These are phyloP conservation scores for Cyberlindnera japonica DNA, from an alignment of 805 yeast species.

Conservation along the genomic window DNA sequence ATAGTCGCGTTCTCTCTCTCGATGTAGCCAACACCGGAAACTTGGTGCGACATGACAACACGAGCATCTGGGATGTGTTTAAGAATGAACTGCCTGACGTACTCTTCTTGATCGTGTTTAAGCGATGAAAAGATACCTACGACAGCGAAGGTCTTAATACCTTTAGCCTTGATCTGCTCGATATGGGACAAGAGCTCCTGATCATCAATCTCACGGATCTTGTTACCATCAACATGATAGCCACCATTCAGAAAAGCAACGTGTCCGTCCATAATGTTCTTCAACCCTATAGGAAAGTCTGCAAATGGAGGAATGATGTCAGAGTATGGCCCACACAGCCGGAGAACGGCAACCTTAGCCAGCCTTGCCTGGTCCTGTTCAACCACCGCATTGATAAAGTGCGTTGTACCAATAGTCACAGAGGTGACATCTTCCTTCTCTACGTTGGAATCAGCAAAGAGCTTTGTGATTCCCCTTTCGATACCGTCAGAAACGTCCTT, in stretches of 20 bases:
- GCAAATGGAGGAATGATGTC: conserved; percentile 36
- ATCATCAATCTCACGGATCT: conserved; percentile 33
- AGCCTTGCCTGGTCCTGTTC: conserved; percentile 41
- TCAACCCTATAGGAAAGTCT: conserved; percentile 40
- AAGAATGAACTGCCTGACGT: conserved; percentile 31
- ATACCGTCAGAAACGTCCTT: conserved; percentile 43
- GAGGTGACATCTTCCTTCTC: conserved; percentile 32
- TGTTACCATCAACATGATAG: conserved; percentile 38
- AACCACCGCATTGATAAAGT: conserved; percentile 46
- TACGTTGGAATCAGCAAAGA: conserved; percentile 29
- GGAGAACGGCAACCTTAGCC: conserved; percentile 40
- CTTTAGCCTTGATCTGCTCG: conserved; percentile 29
- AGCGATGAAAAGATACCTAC: conserved; percentile 39
- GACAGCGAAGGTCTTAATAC: conserved; percentile 36
- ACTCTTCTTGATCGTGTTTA: conserved; percentile 34
- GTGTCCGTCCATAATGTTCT: conserved; percentile 34
- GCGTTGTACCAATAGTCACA: conserved; percentile 48
- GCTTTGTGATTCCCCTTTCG: conserved; percentile 30
- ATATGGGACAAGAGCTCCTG: conserved; percentile 28
- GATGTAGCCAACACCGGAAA: conserved; percentile 42
- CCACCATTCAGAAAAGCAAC: conserved; percentile 38
- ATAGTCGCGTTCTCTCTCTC: conserved; percentile 47
- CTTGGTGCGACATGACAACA: conserved; percentile 35
- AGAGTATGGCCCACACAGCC: conserved; percentile 42
- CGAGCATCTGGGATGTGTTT: conserved; percentile 33